A percentile compares a stretch with the other conserved stretches of the same genome.
Conservation (phyloP, 768 basidiomycete genomes). For the Hypsizygus marmoreus region DNA sequence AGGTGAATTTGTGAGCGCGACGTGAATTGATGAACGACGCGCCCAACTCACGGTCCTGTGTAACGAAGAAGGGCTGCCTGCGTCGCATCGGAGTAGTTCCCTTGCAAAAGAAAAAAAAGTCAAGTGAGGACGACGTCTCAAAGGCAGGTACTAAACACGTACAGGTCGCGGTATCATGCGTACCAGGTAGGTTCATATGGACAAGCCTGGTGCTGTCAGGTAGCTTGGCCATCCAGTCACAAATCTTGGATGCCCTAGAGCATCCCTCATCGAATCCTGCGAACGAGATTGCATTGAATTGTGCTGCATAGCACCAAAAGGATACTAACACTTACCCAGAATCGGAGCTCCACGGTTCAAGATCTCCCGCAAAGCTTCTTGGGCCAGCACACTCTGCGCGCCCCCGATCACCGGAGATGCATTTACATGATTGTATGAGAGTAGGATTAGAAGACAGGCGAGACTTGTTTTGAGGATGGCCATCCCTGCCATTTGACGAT, state of each 20-base stretch:
- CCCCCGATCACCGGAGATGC: background rate
- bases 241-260: slow-evolving; percentile 33
- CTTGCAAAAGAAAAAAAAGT: slow-evolving; percentile 23
- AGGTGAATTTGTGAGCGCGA: background rate
- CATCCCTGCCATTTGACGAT: slow-evolving; percentile 1
- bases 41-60: slow-evolving; percentile 40
- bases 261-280: slow-evolving; percentile 39
- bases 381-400: slow-evolving; percentile 17
- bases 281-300: background rate
- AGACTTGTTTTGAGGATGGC: slow-evolving; percentile 4
- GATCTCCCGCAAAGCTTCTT: slow-evolving; percentile 30
- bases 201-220: slow-evolving; percentile 44
- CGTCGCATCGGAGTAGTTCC: slow-evolving; percentile 45
- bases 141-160: slow-evolving; percentile 4
- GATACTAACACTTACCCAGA: slow-evolving; percentile 21
- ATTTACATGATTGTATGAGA: background rate
- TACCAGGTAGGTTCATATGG: slow-evolving; percentile 54
- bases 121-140: background rate
- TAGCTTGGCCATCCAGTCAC: slow-evolving; percentile 48
- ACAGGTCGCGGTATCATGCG: slow-evolving; percentile 53
- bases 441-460: background rate
- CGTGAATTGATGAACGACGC: background rate
- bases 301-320: background rate
- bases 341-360: slow-evolving; percentile 33
- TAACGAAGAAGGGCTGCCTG: slow-evolving; percentile 43